Base-by-base conservation (phyloP, 441 rosid species). In the Adansonia madagascariensis region DNA sequence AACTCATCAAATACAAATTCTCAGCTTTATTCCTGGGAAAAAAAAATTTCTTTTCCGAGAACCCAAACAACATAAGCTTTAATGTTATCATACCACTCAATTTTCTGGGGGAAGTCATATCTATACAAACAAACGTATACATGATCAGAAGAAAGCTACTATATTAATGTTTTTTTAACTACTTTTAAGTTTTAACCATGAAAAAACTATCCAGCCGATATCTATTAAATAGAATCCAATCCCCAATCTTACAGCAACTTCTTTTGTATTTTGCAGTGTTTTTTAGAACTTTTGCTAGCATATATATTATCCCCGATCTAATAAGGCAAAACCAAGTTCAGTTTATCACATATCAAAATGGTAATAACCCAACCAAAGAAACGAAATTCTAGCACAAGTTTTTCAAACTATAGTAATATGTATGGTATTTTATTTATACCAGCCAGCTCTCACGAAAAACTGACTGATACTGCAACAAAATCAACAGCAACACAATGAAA, bases 401-500 rank as follows among this genome's bases (percentile, higher is more conserved):
- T 24, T 27, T 15, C 62, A 11, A 41, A 11, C 60, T 8, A 52
- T 15, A 67, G 17, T 27, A 27, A 27, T 27, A 27, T 50, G 14
- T 50, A 10, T 55, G 2, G 10, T 18, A 9, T 44, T 0, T 1
- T 10, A 46, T 2, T 76, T 67, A 76, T 56, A 76, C 74, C 44
- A 76, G 47, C 98, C 97, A 91, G 76, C 85, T 81, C 17, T 88
- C 99, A 66, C 88, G 92, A 77, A 92, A 91, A 70, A 80, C 65
- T 15, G 97, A 90, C 77, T 87, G 99, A 71, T 79, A 93, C 73
- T 88, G 91, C 77, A 90, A 78, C 88, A 95, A 74, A 46, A 95
- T 79, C 39, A 95, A 92, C 24, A 93, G 76, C 81, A 93, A 15
- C 71, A 92, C 89, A 56, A 93, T 93, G 35, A 93, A 43, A 71